Base-by-base conservation (phyloP, 2,329 filamentous ascomycete species). In the Leptographium lundbergii region DNA sequence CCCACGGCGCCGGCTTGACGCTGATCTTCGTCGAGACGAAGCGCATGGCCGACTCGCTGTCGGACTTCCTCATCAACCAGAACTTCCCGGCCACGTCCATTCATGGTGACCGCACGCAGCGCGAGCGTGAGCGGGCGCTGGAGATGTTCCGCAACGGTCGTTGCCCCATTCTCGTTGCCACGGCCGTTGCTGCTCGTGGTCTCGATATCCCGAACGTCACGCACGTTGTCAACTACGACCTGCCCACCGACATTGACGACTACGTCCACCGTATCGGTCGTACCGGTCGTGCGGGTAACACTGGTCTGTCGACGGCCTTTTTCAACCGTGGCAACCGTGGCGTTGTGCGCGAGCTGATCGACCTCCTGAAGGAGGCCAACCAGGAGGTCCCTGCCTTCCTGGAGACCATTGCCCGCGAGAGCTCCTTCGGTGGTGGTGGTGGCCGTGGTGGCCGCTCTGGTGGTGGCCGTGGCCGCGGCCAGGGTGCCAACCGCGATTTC, bases 271-370 rank as follows among this genome's bases (percentile, higher is more conserved):
- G 94, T 73, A 99, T 99, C 69, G 94, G 94, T 86, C 94, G 94
- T 92, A 99, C 94, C 65, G 94, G 94, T 71, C 94, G 94, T 90
- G 94, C 94, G 65, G 94, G 94, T 74, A 99, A 99, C 81, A 97
- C 92, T 68, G 94, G 94, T 87, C 86, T 96, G 66, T 89, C 94
- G 6, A 99, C 94, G 67, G 94, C 94, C 60, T 99, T 99, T 82
- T 97, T 99, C 87, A 99, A 99, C 84, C 92, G 94, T 71, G 92
- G 92, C 70, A 99, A 99, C 81, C 90, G 94, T 69, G 94, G 94
- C 76, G 90, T 99, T 66, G 94, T 97, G 64, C 88, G 94, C 66
- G 94, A 97, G 68, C 85, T 99, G 62, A 83, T 99, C 67, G 94
- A 99, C n/a, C 85, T 99, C 32, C 83, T 99, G 66, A 97, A 97